Evolutionary conservation across 805 yeast genomes (phyloP), one percentile per base, ranked within the genome.

Genomic region (Allodekkera sacchari): DNA sequence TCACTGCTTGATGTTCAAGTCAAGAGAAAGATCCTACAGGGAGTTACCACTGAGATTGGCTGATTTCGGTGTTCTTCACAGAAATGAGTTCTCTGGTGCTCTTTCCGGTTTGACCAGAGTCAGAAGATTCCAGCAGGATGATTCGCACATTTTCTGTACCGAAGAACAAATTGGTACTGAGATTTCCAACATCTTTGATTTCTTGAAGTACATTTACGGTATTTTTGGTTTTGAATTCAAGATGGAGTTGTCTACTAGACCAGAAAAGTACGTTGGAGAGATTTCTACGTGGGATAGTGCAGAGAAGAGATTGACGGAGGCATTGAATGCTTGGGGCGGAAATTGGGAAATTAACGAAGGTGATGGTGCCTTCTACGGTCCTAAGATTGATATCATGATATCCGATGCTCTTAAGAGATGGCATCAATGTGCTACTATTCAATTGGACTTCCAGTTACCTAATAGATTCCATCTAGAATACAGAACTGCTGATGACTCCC

Each of bases 371-470:
- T 83, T 83, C 71, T 83, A 83, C 55, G 94, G 94, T 50, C 94
- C 94, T 52, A 89, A 89, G 77, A 92, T 89, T 56, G 98, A 89
- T 65, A 84, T 92, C 52, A 80, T 79, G 83, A 83, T 92, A 52
- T 75, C 88, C 44, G 98, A 92, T 60, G 95, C 96, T 28, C 71
- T 87, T 57, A 76, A 74, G 55, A 83, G 96, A 78, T 85, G 95
- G 94, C 92, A 83, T 66, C 98, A 92, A 66, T 89, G 97, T 72
- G 98, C 98, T 40, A 92, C 98, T 35, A 83, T 92, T 57, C 98
- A 92, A 69, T 74, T 92, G 55, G 98, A 92, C 64, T 92, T 89
- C 94, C 98, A 92, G 71, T 71, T 92, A 53, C 98, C 98, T 44
- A 68, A 72, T 50, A 80, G 98, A 64, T 92, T 92, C 55, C 95